These are phyloP conservation scores for Fusarium irregulare DNA, from an alignment of 2,329 filamentous ascomycete species.

Conservation along the genomic window DNA sequence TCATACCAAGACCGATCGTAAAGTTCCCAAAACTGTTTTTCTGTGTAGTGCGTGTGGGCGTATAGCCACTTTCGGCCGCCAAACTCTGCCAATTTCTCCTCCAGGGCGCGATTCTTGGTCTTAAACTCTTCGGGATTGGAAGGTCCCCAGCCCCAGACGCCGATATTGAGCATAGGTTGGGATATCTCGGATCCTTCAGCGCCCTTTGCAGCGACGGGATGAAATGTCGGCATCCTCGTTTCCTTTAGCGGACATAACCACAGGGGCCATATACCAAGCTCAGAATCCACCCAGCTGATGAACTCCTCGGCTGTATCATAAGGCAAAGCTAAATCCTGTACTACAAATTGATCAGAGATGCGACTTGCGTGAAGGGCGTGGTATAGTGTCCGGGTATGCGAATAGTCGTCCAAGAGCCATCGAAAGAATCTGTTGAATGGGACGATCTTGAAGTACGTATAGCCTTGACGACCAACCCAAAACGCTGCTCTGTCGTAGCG, in stretches of 20 bases:
- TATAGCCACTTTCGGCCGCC: slow-evolving; percentile 86
- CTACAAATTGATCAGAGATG: slow-evolving; percentile 65
- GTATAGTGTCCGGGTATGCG: slow-evolving; percentile 72
- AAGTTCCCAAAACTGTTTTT: slow-evolving; percentile 71
- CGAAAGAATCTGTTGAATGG: slow-evolving; percentile 71
- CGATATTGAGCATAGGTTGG: slow-evolving; percentile 64
- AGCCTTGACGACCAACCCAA: slow-evolving; percentile 71
- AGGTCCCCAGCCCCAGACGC: slow-evolving; percentile 80
- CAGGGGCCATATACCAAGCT: slow-evolving; percentile 46
- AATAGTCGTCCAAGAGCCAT: slow-evolving; percentile 68
- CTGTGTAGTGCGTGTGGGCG: slow-evolving; percentile 79
- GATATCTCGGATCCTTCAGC: background rate
- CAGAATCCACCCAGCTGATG: slow-evolving; percentile 45
- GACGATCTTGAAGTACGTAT: slow-evolving; percentile 58
- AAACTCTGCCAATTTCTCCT: slow-evolving; percentile 70
- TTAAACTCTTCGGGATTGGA: slow-evolving; percentile 64
- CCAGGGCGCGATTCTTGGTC: slow-evolving; percentile 72
- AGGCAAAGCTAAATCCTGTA: slow-evolving; percentile 72
- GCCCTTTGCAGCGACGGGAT: slow-evolving; percentile 9
- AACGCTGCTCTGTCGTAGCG: slow-evolving; percentile 73
- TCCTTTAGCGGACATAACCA: slow-evolving; percentile 46
- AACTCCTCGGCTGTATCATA: slow-evolving; percentile 56
- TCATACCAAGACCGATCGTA: slow-evolving; percentile 71
- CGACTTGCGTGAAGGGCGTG: slow-evolving; percentile 70
- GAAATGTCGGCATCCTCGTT: slow-evolving; percentile 39